Percentiles rank a stretch among this genome's conserved stretches.
phyloP scores from a whole-genome alignment of 164 flowering plant species.

The Magnolia sinica region DNA sequence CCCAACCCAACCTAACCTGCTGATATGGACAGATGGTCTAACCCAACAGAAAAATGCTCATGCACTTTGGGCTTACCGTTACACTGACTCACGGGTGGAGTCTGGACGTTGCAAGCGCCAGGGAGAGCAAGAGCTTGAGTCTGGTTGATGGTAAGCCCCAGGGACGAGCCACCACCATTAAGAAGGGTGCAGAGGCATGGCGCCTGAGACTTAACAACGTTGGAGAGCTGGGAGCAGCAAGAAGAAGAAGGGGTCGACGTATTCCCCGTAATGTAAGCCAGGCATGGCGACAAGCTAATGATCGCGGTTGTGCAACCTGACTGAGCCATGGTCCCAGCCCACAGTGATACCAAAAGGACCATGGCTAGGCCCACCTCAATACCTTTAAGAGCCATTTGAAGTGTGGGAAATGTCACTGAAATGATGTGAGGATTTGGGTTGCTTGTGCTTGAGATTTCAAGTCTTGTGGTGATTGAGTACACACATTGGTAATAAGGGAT shows the following conservation, averaged over 20 bases:
- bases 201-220: slow-evolving; percentile 52
- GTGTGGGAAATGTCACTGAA: background rate
- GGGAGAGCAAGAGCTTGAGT: slow-evolving; percentile 73
- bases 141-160: slow-evolving; percentile 63
- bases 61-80: slow-evolving; percentile 33
- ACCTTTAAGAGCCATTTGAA: slow-evolving; percentile 1
- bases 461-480: background rate
- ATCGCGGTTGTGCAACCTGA: slow-evolving; percentile 54
- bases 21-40: too few relatives aligned
- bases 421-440: background rate
- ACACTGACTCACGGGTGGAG: slow-evolving; percentile 62
- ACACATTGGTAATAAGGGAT: background rate
- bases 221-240: slow-evolving; percentile 72
- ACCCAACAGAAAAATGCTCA: too few relatives aligned
- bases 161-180: slow-evolving; percentile 31
- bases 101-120: slow-evolving; percentile 63
- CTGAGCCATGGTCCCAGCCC: slow-evolving; percentile 44
- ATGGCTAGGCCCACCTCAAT: background rate
- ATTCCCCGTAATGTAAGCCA: slow-evolving; percentile 64
- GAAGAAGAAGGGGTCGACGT: slow-evolving; percentile 55
- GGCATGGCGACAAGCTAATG: slow-evolving; percentile 67
- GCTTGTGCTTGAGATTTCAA: background rate
- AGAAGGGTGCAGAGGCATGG: slow-evolving; percentile 67
- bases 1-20: background rate
- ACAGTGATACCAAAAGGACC: background rate